A percentile compares a stretch with the other conserved stretches of the same genome.
Conservation (phyloP, 2,329 filamentous ascomycete genomes). For the Trichophaea hybrida region DNA sequence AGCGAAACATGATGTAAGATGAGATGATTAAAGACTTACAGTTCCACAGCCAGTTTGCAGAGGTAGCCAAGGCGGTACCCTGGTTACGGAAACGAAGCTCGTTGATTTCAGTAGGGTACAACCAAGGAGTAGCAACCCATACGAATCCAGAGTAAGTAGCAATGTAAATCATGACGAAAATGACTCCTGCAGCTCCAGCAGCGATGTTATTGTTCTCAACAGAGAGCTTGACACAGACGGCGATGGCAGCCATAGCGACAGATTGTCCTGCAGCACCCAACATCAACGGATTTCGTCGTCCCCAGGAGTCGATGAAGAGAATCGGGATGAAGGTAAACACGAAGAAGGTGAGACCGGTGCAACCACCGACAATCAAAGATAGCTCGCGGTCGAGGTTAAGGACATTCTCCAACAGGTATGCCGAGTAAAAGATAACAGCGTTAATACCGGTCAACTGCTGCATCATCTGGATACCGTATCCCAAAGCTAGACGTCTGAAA, state of each 20-base stretch:
- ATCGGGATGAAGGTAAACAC: slow-evolving; percentile 45
- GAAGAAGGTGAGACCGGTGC: slow-evolving; percentile 42
- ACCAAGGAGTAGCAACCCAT: slow-evolving; percentile 49
- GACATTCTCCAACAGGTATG: slow-evolving; percentile 28
- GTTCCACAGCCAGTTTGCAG: slow-evolving; percentile 33
- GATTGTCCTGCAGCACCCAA: slow-evolving; percentile 52
- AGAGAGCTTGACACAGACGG: slow-evolving; percentile 29
- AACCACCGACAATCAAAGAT: slow-evolving; percentile 35
- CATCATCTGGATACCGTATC: slow-evolving; percentile 45
- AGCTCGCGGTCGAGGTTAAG: slow-evolving; percentile 34
- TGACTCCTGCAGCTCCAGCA: slow-evolving; percentile 23
- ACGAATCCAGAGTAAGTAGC: slow-evolving; percentile 46
- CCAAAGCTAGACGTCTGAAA: slow-evolving; percentile 48
- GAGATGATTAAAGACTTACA: slow-evolving; percentile 5
- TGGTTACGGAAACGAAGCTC: slow-evolving; percentile 15
- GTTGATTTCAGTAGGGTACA: slow-evolving; percentile 45
- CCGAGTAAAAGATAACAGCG: slow-evolving; percentile 28
- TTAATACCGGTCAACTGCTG: slow-evolving; percentile 45
- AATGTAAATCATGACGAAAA: slow-evolving; percentile 27
- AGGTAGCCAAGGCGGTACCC: slow-evolving; percentile 41
- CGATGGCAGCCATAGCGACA: slow-evolving; percentile 47
- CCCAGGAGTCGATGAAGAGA: slow-evolving; percentile 50
- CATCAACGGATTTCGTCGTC: slow-evolving; percentile 56
- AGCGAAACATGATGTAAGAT: not conserved
- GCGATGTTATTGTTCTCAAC: slow-evolving; percentile 17